Conservation (phyloP, 2,329 filamentous ascomycete species). For the Verticillium klebahnii region DNA sequence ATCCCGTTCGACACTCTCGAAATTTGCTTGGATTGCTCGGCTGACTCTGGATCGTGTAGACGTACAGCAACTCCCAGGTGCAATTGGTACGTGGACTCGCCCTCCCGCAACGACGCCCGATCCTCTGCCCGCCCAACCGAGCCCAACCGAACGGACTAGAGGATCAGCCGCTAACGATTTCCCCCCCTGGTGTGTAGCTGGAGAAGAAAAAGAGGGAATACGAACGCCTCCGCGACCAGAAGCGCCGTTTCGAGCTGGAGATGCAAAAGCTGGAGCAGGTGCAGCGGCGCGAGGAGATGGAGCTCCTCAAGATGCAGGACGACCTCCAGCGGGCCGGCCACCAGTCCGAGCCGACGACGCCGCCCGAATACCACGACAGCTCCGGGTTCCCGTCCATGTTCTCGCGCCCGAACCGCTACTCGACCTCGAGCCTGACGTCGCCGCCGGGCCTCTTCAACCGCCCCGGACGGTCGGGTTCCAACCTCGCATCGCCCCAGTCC, state of each 20-base stretch:
- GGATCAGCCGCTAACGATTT: not conserved
- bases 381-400: constrained; percentile 74
- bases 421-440: constrained; percentile 80
- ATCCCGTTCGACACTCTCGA: not conserved
- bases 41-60: constrained; percentile 4
- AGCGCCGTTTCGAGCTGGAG: constrained; percentile 83
- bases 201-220: constrained; percentile 93
- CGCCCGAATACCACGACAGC: constrained; percentile 82
- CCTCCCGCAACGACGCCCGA: too few species aligned
- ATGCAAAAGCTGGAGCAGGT: constrained; percentile 87
- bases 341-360: constrained; percentile 92
- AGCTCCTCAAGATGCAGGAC: constrained; percentile 80
- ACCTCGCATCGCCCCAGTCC: constrained; percentile 72
- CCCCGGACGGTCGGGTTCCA: constrained; percentile 70
- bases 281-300: constrained; percentile 75
- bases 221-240: constrained; percentile 85
- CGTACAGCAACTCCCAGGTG: constrained; percentile 64
- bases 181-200: constrained; percentile 49
- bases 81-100: constrained; percentile 61
- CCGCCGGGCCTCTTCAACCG: constrained; percentile 72
- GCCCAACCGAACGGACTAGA: not conserved
- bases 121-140: not conserved
- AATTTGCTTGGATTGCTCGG: not conserved
- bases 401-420: constrained; percentile 82
- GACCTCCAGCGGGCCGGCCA: constrained; percentile 68